Evolutionary conservation across 1,139 yeast genomes (phyloP), one percentile per base, ranked within the genome.

Genomic region (Lodderomyces theae): DNA sequence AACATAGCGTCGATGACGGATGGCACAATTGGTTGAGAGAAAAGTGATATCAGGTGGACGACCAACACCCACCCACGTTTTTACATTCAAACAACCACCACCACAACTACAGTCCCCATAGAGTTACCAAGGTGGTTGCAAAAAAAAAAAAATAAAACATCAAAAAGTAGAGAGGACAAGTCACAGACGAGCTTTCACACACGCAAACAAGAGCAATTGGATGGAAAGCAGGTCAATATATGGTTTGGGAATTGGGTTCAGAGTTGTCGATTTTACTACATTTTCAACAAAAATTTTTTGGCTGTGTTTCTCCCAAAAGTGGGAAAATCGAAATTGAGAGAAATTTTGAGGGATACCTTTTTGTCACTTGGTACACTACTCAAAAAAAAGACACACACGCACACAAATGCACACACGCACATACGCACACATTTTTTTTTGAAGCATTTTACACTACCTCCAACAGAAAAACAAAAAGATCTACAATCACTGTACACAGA

Each of bases 291-390:
- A n/a, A n/a, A n/a, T n/a, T n/a, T n/a, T n/a, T n/a, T n/a, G n/a
- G n/a, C n/a, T n/a, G n/a, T n/a, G n/a, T n/a, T n/a, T n/a, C n/a
- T n/a, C n/a, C n/a, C n/a, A 23, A 23, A 23, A 10, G 4, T 19
- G 34, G 34, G 34, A 21, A 21, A 18, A 12, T 31, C n/a, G 24
- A 18, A 31, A 18, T 31, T 31, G 24, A 31, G 4, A 31, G 8
- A 18, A 31, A 30, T 18, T 4, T n/a, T 28, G 8, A n/a, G 9
- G 17, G 19, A 4, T 5, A 3, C 17, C 11, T 31, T 31, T 16
- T 16, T 30, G 21, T 30, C 6, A 3, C 33, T 4, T 12, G 5
- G 6, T 18, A n/a, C 33, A 30, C 33, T 18, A 16, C 33, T n/a
- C n/a, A n/a, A n/a, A n/a, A n/a, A n/a, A n/a, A n/a, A n/a, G n/a